Conservation (phyloP, 805 yeast genomes). For the Saccharomycopsis selenospora region DNA sequence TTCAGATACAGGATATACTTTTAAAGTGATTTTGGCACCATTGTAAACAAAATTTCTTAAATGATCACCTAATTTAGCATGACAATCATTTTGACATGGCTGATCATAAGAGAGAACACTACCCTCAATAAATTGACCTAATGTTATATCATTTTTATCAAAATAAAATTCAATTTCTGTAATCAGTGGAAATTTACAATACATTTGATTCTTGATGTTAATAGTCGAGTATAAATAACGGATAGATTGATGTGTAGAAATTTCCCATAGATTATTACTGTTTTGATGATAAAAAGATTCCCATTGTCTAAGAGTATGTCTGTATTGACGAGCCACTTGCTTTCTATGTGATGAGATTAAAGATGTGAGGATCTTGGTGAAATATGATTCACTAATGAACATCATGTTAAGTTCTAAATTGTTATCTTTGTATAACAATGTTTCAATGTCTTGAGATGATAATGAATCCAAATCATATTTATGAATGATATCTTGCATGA, state of each 20-base stretch:
- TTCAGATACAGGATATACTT: conserved; percentile 79
- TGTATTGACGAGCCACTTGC: neutral
- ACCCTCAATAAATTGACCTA: conserved; percentile 85
- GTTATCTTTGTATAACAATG: neutral
- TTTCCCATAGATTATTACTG: conserved; percentile 47
- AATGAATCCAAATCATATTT: neutral
- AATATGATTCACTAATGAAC: neutral
- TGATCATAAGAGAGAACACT: conserved; percentile 58
- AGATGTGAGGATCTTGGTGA: neutral
- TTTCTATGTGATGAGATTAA: neutral
- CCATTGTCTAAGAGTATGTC: conserved; percentile 47
- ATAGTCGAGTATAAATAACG: conserved; percentile 76
- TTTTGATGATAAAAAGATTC: conserved; percentile 50
- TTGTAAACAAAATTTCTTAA: conserved; percentile 70
- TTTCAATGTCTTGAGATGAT: neutral
- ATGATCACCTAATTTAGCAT: conserved; percentile 1
- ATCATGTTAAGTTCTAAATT: neutral
- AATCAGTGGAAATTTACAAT: conserved; percentile 87
- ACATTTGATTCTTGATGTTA: conserved; percentile 76
- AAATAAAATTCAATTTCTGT: conserved; percentile 81
- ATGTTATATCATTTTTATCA: conserved; percentile 72
- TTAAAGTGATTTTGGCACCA: conserved; percentile 71
- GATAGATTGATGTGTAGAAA: conserved; percentile 70
- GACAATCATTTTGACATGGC: conserved; percentile 40
- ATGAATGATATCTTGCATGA: neutral